Percentiles rank a stretch among this genome's conserved stretches.
These are phyloP conservation scores for Pleurotus tuber-regium DNA, from an alignment of 768 basidiomycete species.

Conservation along the genomic window DNA sequence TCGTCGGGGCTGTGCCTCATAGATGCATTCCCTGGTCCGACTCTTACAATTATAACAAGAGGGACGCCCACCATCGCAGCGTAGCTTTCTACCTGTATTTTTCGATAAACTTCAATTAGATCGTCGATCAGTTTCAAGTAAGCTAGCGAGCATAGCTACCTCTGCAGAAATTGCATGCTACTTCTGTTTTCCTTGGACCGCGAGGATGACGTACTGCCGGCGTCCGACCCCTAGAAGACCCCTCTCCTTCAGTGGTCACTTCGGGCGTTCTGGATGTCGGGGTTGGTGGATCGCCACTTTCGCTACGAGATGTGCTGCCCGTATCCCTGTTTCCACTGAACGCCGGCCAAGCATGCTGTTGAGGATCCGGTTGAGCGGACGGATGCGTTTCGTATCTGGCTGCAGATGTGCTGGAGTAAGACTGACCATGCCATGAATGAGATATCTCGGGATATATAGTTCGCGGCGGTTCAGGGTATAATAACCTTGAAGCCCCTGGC, in stretches of 20 bases:
- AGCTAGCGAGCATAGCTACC: constrained; percentile 32
- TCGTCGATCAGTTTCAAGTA: not conserved
- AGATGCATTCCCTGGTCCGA: constrained; percentile 30
- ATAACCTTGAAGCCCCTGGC: not conserved
- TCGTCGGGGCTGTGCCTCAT: constrained; percentile 36
- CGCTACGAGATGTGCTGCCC: constrained; percentile 1
- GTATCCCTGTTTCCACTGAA: not conserved
- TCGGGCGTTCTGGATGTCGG: constrained; percentile 6
- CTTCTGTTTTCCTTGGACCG: constrained; percentile 45
- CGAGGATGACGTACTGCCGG: constrained; percentile 8
- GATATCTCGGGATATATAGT: not conserved
- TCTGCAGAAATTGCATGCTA: constrained; percentile 81
- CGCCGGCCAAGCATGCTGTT: constrained; percentile 6
- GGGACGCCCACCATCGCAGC: constrained; percentile 68
- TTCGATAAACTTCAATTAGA: not conserved
- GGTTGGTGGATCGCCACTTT: constrained; percentile 3
- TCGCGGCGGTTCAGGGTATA: not conserved
- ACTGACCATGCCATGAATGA: constrained; percentile 10
- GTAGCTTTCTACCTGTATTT: constrained; percentile 64
- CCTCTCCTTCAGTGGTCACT: constrained; percentile 3
- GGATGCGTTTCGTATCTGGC: constrained; percentile 8
- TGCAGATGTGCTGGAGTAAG: constrained; percentile 10
- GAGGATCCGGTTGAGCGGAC: constrained; percentile 11
- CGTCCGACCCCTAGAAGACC: constrained; percentile 7
- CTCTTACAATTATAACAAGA: constrained; percentile 60